Conservation (phyloP, 2,329 filamentous ascomycete species). For the Microascus cirrosus region DNA sequence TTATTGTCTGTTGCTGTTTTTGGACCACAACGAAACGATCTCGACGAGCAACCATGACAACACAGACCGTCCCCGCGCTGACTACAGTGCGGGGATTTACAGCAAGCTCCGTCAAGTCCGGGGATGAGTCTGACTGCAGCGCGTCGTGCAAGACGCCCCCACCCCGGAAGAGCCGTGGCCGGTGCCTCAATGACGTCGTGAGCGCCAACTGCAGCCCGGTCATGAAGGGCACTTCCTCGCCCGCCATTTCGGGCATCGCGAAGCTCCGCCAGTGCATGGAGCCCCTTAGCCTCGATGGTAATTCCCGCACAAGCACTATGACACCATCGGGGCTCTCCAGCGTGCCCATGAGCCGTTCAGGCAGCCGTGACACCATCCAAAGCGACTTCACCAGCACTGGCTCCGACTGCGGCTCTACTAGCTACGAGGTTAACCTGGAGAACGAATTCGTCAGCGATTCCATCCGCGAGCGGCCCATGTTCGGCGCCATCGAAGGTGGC, state of each 20-base stretch:
- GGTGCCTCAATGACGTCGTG: constrained; percentile 42
- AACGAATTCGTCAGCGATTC: constrained; percentile 72
- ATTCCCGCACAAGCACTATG: constrained; percentile 43
- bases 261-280: constrained; percentile 70
- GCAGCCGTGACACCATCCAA: constrained; percentile 43
- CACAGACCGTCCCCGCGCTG: constrained; percentile 26
- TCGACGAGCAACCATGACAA: neutral
- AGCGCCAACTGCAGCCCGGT: constrained; percentile 54
- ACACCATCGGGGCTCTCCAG: constrained; percentile 38
- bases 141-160: constrained; percentile 20
- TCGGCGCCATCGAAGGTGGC: constrained; percentile 40
- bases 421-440: constrained; percentile 77
- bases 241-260: constrained; percentile 62
- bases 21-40: neutral
- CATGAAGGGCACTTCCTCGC: constrained; percentile 39
- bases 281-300: constrained; percentile 54
- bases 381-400: constrained; percentile 43
- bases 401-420: constrained; percentile 58
- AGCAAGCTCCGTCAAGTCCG: constrained; percentile 40
- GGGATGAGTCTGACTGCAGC: constrained; percentile 44
- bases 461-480: constrained; percentile 25
- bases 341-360: constrained; percentile 40
- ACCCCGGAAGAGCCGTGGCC: constrained; percentile 25
- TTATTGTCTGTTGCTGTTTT: neutral
- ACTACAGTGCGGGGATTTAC: constrained; percentile 47